Evolutionary conservation across 2,329 filamentous ascomycete genomes (phyloP), one percentile per base, ranked within the genome.

Genomic region (Colletotrichum abscissum): DNA sequence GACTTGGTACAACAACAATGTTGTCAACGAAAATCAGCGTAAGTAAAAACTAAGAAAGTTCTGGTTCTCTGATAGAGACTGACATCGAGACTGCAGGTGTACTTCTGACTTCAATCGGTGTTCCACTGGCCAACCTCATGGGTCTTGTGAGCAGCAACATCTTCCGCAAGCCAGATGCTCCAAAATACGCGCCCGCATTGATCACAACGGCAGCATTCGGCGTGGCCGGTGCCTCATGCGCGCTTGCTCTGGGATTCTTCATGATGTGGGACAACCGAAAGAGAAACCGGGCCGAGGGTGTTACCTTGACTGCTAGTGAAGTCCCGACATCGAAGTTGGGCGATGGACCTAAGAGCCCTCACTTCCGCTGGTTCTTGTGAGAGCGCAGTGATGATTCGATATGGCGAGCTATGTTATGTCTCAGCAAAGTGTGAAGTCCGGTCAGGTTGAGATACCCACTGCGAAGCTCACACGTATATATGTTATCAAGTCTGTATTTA

Each of bases 1-100:
- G 86, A 90, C 69, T 33, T 85, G 80, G 92, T 95, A 95, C 83
- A 95, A 94, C 83, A 95, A 95, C 85, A 96, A 96, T 79, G 89
- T 95, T 69, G 93, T 93, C 1, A 89, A 95, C 77, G 94, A 95
- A 81, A 92, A 92, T 70, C 89, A 91, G 49, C 91, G 93, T 59
- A 87, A 94, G 6, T 86, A 92, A n/a, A 22, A 22, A n/a, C n/a
- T 2, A 0, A 84, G 95, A 16, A 95, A 4, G 1, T 22, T 22
- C 19, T n/a, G 7, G 3, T n/a, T 0, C 7, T n/a, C 7, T 11
- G 7, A 14, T 49, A n/a, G 19, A 49, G 42, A 28, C 38, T 66
- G 8, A 69, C 11, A 1, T 1, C 0, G 3, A 30, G 0, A 24
- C 22, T 1, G 19, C 2, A 72, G 69, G 64, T 42, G 66, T 73